Evolutionary conservation across 257 asterid genomes (phyloP), one percentile per base, ranked within the genome.

Genomic region (Prunella vulgaris): DNA sequence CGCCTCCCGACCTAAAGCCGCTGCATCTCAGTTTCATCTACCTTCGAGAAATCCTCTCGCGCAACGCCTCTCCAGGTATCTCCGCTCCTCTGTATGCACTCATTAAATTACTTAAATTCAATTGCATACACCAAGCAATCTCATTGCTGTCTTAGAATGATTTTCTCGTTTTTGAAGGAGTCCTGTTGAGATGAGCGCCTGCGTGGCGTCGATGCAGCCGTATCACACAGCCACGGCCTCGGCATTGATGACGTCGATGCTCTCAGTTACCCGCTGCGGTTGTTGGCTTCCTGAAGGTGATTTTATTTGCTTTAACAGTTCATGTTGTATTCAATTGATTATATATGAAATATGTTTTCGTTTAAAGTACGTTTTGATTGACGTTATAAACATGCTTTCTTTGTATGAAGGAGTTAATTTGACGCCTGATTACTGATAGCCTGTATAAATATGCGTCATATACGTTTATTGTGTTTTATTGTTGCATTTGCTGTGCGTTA

Each of bases 201-300:
- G 90, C 71, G n/a, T 85, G 74, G 88, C 73, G 75, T 81, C 96
- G 2, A 32, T 88, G 86, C 90, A 81, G 79, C 95, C 96, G 40
- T 84, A 70, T 78, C 97, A 90, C 82, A 78, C 95, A 0, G 91
- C 85, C 35, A 90, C 95, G 0, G 96, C 97, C 44, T 90, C 97
- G 0, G 89, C 95, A 10, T 80, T 90, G 89, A 88, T 90, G 96
- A 90, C 88, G 5, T 90, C 97, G 10, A 86, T 86, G 90, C 97
- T 90, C 38, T 85, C 95, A 5, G 84, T 69, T 58, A 84, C 96
- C 28, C 84, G 82, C 67, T 79, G 80, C 54, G 89, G 92, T 25
- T 85, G 92, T 25, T 85, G 96, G 95, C 92, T 90, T 66, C 79
- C 95, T 1, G 92, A 90, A 75, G 97, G 97, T 90, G 52, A 17